Evolutionary conservation across 1,139 yeast species (phyloP).

Genomic region (Blastobotrys petasosporus): DNA sequence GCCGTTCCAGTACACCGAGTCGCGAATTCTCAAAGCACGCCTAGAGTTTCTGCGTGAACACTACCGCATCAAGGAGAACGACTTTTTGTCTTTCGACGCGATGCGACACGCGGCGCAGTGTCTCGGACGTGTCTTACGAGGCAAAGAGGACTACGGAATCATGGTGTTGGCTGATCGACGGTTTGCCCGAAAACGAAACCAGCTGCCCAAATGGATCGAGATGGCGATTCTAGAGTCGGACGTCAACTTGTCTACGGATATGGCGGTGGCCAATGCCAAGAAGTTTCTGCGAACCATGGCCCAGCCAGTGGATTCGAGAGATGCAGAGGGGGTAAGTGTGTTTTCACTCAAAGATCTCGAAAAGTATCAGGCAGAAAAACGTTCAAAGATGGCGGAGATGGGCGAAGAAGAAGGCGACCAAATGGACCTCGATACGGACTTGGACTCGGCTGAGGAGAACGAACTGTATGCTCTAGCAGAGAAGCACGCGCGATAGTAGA

Average conservation of each 20-base stretch:
- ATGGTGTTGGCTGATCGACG: conserved; percentile 97
- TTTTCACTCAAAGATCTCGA: conserved; percentile 77
- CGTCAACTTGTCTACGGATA: conserved; percentile 86
- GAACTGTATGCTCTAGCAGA: conserved; percentile 2
- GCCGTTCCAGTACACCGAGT: conserved; percentile 97
- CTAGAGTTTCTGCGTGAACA: conserved; percentile 89
- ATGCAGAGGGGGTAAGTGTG: conserved; percentile 90
- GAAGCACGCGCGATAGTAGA: background rate
- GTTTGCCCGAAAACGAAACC: conserved; percentile 77
- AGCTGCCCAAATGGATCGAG: conserved; percentile 94
- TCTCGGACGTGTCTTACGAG: conserved; percentile 91
- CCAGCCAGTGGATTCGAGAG: conserved; percentile 85
- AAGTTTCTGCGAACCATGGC: conserved; percentile 90
- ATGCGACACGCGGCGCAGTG: conserved; percentile 99
- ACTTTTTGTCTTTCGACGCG: conserved; percentile 93
- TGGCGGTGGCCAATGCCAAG: conserved; percentile 94
- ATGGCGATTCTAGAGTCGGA: conserved; percentile 92
- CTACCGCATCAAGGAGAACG: conserved; percentile 87
- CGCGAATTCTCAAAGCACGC: conserved; percentile 90
- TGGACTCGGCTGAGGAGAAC: conserved; percentile 11
- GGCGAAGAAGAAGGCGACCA: conserved; percentile 9
- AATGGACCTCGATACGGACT: conserved; percentile 14
- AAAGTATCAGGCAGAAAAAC: conserved; percentile 52
- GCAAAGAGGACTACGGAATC: conserved; percentile 96
- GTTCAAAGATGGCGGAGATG: conserved; percentile 5